Conservation (phyloP, 805 yeast genomes). For the Saturnispora quitensis region DNA sequence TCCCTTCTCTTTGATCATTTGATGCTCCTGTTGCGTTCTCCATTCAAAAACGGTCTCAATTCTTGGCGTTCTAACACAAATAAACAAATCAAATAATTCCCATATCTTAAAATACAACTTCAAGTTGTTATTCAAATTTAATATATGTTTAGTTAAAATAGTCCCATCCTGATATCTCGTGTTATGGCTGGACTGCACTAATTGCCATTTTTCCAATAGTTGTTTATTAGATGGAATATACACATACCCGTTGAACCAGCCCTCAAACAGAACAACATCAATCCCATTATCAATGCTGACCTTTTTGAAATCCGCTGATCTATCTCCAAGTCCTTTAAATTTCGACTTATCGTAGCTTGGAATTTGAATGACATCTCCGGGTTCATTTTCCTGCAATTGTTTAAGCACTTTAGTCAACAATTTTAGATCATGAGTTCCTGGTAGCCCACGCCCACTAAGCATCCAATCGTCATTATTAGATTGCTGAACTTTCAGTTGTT, state of each 20-base stretch:
- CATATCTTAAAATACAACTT: slow-evolving; percentile 43
- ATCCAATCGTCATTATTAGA: slow-evolving; percentile 34
- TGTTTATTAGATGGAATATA: slow-evolving; percentile 30
- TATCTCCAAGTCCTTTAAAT: slow-evolving; percentile 70
- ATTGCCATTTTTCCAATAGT: slow-evolving; percentile 23
- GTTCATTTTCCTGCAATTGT: slow-evolving; percentile 21
- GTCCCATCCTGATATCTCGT: slow-evolving; percentile 15
- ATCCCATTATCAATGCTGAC: slow-evolving; percentile 26
- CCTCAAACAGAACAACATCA: slow-evolving; percentile 75
- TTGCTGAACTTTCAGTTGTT: slow-evolving; percentile 42
- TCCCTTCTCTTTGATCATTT: slow-evolving; percentile 44
- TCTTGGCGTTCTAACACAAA: slow-evolving; percentile 52
- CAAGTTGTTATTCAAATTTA: slow-evolving; percentile 45
- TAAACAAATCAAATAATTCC: slow-evolving; percentile 49
- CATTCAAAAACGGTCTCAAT: slow-evolving; percentile 62
- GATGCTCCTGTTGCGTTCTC: slow-evolving; percentile 73
- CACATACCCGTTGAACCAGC: slow-evolving; percentile 85
- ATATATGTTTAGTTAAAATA: slow-evolving; percentile 16
- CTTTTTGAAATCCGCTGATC: slow-evolving; percentile 39
- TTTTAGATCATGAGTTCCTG: slow-evolving; percentile 82
- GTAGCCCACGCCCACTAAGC: slow-evolving; percentile 72
- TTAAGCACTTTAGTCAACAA: slow-evolving; percentile 33
- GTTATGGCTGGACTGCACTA: slow-evolving; percentile 12
- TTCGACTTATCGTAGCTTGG: slow-evolving; percentile 78
- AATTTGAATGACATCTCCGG: slow-evolving; percentile 23